Conservation (phyloP, 23 red algal species). For the Gracilariopsis chorda region DNA sequence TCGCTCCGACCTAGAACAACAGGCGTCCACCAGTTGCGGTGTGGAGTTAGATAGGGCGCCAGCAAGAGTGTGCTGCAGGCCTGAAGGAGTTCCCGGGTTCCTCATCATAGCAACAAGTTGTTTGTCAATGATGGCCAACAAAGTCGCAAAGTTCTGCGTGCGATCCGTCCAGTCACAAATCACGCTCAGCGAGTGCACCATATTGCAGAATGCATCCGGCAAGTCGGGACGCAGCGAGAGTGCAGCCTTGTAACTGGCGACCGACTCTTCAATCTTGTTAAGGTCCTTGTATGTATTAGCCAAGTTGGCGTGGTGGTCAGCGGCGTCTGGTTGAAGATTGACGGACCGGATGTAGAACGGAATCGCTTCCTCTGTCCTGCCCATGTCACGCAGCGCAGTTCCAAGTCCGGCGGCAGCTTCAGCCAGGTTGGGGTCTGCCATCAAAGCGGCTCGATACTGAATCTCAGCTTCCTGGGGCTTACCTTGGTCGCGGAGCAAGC, state of each 20-base stretch:
- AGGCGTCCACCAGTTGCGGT: conserved; percentile 59
- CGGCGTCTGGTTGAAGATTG: conserved; percentile 44
- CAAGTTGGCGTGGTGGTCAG: conserved; percentile 57
- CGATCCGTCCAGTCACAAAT: conserved; percentile 69
- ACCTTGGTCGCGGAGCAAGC: conserved; percentile 61
- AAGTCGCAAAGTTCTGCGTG: conserved; percentile 55
- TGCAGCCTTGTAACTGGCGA: conserved; percentile 47
- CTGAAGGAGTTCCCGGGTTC: conserved; percentile 33
- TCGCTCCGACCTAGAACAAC: conserved; percentile 49
- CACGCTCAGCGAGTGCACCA: conserved; percentile 64
- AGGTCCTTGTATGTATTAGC: conserved; percentile 74
- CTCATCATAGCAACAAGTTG: conserved; percentile 43
- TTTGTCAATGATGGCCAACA: conserved; percentile 48
- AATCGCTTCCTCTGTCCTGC: conserved; percentile 58
- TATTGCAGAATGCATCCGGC: conserved; percentile 69
- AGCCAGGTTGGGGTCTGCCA: conserved; percentile 43
- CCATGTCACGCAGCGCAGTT: conserved; percentile 66
- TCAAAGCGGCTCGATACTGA: conserved; percentile 59
- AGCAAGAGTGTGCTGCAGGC: conserved; percentile 21
- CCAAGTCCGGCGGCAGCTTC: conserved; percentile 64
- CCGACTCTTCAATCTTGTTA: conserved; percentile 55
- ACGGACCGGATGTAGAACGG: conserved; percentile 41
- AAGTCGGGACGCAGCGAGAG: conserved; percentile 40
- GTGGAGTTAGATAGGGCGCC: conserved; percentile 61
- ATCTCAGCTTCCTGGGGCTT: conserved; percentile 49